These are phyloP conservation scores for Rubia tinctorum DNA, from an alignment of 305 asterid genomes.

Conservation along the genomic window DNA sequence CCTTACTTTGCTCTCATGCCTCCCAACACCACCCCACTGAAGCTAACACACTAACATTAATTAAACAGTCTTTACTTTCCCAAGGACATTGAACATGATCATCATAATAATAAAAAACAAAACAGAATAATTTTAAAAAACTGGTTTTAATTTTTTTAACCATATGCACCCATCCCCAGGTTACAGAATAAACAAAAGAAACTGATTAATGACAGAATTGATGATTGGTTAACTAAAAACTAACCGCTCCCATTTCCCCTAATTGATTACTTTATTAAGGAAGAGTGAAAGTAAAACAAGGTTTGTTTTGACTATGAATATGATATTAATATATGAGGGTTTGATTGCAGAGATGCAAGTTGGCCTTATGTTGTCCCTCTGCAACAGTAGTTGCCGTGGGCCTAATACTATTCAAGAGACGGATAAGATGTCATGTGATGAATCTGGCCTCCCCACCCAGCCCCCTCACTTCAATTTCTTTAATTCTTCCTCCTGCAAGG, in stretches of 20 bases:
- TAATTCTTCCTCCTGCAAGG: slow-evolving; percentile 14
- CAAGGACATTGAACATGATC: neutral
- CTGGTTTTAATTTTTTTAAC: slow-evolving; percentile 30
- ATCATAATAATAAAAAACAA: slow-evolving; percentile 17
- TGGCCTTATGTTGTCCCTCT: slow-evolving; percentile 24
- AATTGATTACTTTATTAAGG: slow-evolving; percentile 12
- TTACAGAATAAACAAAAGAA: neutral
- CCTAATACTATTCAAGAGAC: neutral
- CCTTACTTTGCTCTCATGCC: slow-evolving; percentile 14
- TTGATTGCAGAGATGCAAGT: slow-evolving; percentile 20
- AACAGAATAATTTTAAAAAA: slow-evolving; percentile 24
- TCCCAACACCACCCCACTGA: slow-evolving; percentile 33
- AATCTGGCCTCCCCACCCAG: neutral
- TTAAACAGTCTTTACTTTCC: neutral
- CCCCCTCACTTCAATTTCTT: neutral
- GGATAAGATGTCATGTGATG: slow-evolving; percentile 16
- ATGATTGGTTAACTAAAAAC: slow-evolving; percentile 18
- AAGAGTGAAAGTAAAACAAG: neutral
- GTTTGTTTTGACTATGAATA: slow-evolving; percentile 6
- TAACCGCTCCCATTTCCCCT: slow-evolving; percentile 7
- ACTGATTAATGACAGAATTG: neutral
- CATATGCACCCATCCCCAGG: slow-evolving; percentile 30
- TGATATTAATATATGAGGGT: slow-evolving; percentile 10
- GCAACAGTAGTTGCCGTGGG: slow-evolving; percentile 14
- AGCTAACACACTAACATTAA: slow-evolving; percentile 25